Evolutionary conservation across 225 moss, liverwort and hornwort genomes (phyloP).

Genomic region (Physcomitrium patens): DNA sequence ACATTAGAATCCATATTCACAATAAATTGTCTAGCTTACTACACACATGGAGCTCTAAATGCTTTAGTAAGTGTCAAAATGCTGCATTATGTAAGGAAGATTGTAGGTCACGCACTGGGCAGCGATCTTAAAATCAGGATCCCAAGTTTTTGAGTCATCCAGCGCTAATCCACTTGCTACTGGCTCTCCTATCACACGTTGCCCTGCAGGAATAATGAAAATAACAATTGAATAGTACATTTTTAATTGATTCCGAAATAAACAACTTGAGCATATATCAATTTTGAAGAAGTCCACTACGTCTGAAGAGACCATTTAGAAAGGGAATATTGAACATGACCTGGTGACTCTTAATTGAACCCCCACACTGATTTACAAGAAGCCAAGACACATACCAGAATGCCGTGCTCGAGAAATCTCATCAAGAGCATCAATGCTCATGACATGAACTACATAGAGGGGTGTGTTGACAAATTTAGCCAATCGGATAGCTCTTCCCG

Average conservation of each 20-base stretch:
- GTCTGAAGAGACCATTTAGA: conserved; percentile 7
- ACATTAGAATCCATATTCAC: conserved; percentile 21
- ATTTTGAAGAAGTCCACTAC: conserved; percentile 3
- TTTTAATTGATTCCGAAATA: conserved; percentile 3
- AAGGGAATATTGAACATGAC: conserved; percentile 14
- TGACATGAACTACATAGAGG: conserved; percentile 97
- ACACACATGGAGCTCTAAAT: neutral
- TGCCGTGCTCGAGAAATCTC: conserved; percentile 93
- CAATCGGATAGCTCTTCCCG: conserved; percentile 83
- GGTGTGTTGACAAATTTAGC: conserved; percentile 93
- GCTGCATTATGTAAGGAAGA: neutral
- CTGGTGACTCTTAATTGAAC: conserved; percentile 15
- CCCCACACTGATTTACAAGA: neutral
- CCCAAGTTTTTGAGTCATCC: conserved; percentile 91
- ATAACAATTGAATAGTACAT: neutral
- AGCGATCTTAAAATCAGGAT: conserved; percentile 85
- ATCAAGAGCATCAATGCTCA: conserved; percentile 95
- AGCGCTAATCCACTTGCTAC: conserved; percentile 88
- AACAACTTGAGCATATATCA: conserved; percentile 10
- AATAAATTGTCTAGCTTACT: conserved; percentile 18
- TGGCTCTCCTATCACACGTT: conserved; percentile 92
- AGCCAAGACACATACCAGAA: conserved; percentile 53
- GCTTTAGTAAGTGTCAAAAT: neutral
- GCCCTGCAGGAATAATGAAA: conserved; percentile 62
- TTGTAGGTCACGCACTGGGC: conserved; percentile 70